These are phyloP conservation scores for Breynia disticha DNA, from an alignment of 441 rosid species.

Conservation along the genomic window DNA sequence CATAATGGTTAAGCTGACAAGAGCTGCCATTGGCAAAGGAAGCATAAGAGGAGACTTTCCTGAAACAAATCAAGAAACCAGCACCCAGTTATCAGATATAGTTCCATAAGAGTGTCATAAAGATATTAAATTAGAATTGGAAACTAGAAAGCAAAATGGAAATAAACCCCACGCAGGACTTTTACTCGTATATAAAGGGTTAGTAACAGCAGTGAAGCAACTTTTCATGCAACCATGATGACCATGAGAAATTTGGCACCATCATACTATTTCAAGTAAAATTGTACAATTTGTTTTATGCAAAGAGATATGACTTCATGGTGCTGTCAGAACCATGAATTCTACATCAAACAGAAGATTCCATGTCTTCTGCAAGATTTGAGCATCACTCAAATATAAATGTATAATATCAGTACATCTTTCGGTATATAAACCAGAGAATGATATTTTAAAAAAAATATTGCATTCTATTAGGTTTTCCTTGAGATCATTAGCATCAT, in stretches of 20 bases:
- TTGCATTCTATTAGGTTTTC: too few species aligned
- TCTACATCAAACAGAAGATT: too few species aligned
- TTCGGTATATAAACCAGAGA: neutral
- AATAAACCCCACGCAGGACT: neutral
- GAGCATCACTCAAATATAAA: too few species aligned
- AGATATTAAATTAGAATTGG: neutral
- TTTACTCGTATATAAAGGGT: neutral
- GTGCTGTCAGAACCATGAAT: neutral
- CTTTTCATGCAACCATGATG: neutral
- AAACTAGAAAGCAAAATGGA: neutral
- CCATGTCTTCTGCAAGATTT: too few species aligned
- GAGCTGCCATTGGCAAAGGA: conserved; percentile 61
- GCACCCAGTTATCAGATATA: neutral
- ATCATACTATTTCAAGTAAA: neutral
- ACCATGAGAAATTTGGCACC: neutral
- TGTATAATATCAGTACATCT: too few species aligned
- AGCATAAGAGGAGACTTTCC: conserved; percentile 31
- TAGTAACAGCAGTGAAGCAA: neutral
- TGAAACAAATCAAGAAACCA: conserved; percentile 15
- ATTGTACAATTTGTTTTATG: too few species aligned
- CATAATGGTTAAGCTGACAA: conserved; percentile 64
- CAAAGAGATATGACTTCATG: too few species aligned
- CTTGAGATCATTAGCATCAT: too few species aligned
- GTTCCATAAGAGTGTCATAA: neutral
- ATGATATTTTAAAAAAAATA: neutral